phyloP scores from a whole-genome alignment of 192 early-diverging fungal genomes.

The Backusella parvicylindrica region DNA sequence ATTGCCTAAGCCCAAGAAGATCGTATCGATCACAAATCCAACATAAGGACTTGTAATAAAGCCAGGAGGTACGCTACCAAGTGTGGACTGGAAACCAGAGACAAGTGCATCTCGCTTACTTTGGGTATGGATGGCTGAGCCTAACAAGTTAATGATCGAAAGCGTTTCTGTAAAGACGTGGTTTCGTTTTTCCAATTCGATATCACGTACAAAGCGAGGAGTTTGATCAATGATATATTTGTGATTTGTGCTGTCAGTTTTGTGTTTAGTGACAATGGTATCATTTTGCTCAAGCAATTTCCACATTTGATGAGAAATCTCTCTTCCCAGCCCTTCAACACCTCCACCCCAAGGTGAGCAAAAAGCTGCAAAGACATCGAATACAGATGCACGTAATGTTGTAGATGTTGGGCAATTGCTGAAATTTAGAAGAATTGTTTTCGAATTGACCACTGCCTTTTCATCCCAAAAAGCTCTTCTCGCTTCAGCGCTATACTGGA shows the following conservation, averaged over 20 bases:
- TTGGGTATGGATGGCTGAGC: conserved; percentile 57
- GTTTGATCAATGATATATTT: background rate
- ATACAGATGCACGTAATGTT: conserved; percentile 78
- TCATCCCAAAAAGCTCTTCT: conserved; percentile 64
- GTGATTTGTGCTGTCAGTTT: conserved; percentile 12
- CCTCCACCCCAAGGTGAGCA: conserved; percentile 52
- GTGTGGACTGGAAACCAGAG: conserved; percentile 38
- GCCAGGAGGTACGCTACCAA: conserved; percentile 47
- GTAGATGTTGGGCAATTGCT: conserved; percentile 71
- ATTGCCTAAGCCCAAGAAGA: conserved; percentile 73
- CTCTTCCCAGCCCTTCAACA: conserved; percentile 37
- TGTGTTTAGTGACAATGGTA: conserved; percentile 51
- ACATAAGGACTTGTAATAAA: conserved; percentile 77
- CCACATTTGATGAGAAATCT: conserved; percentile 79
- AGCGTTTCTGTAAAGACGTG: conserved; percentile 80
- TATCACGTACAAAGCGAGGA: conserved; percentile 56
- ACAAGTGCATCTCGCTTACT: conserved; percentile 5
- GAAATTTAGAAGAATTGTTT: conserved; percentile 73
- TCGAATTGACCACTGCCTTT: conserved; percentile 59
- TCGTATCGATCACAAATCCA: conserved; percentile 75
- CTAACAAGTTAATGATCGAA: conserved; percentile 78
- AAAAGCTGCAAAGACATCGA: conserved; percentile 83
- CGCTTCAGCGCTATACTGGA: conserved; percentile 69
- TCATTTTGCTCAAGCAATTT: conserved; percentile 63
- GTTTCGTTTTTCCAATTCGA: conserved; percentile 64